Conservation (phyloP, 1,284 basidiomycete genomes). For the Polyporus tsugae region DNA sequence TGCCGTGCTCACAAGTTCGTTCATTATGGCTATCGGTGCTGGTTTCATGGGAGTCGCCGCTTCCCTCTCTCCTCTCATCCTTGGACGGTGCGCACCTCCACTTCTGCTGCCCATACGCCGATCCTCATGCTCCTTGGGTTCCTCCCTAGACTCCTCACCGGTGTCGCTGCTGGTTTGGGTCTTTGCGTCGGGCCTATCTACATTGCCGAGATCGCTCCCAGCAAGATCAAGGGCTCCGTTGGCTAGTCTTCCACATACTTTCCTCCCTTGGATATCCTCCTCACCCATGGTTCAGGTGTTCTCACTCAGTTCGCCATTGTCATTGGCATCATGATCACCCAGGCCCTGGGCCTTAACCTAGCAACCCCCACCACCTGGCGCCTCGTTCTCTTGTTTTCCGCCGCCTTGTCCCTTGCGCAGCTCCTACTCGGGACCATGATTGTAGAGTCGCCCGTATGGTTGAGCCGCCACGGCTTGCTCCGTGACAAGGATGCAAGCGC, state of each 20-base stretch:
- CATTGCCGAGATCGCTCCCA: conserved; percentile 83
- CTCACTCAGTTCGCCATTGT: conserved; percentile 91
- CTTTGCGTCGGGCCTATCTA: conserved; percentile 90
- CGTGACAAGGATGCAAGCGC: conserved; percentile 58
- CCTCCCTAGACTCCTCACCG: conserved; percentile 71
- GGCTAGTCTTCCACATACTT: conserved; percentile 50
- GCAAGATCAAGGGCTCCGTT: conserved; percentile 75
- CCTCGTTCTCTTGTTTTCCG: conserved; percentile 74
- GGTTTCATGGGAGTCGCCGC: conserved; percentile 71
- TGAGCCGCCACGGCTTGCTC: conserved; percentile 56
- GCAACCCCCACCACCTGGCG: conserved; percentile 79
- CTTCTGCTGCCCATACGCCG: neutral
- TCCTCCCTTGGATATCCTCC: neutral
- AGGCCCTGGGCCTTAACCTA: conserved; percentile 69
- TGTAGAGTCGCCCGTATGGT: conserved; percentile 76
- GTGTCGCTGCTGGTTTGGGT: conserved; percentile 84
- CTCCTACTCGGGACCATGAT: conserved; percentile 60
- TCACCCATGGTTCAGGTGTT: conserved; percentile 60
- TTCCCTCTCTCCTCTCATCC: conserved; percentile 61
- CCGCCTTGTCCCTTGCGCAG: conserved; percentile 66
- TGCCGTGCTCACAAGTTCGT: conserved; percentile 66
- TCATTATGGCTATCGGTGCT: conserved; percentile 67
- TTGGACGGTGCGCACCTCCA: conserved; percentile 69
- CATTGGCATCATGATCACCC: conserved; percentile 83
- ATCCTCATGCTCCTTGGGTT: neutral